Evolutionary conservation across 2,329 filamentous ascomycete species (phyloP).

Genomic region (Elsinoe perseae): DNA sequence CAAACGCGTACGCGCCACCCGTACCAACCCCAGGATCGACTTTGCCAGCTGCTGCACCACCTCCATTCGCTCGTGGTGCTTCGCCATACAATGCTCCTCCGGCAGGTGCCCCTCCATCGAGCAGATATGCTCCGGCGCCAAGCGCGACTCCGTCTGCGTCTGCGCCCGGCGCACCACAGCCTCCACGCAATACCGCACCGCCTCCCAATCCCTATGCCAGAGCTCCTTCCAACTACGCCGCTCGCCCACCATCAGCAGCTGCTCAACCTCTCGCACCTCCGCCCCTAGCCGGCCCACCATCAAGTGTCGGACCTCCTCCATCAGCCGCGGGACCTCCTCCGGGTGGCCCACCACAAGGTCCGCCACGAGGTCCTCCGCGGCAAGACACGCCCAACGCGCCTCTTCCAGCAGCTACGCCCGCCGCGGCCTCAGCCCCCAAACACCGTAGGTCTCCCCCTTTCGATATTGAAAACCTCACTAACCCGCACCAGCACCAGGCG

Average conservation of each 20-base stretch:
- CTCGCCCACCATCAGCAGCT: conserved; percentile 8
- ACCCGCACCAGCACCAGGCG: conserved; percentile 46
- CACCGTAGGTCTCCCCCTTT: conserved; percentile 51
- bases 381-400: conserved; percentile 41
- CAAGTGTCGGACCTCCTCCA: conserved; percentile 39
- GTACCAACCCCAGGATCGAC: conserved; percentile 34
- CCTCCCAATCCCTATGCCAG: conserved; percentile 39
- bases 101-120: conserved; percentile 56
- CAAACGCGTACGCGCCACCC: conserved; percentile 26
- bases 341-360: conserved; percentile 39
- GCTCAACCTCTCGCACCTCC: conserved; percentile 3
- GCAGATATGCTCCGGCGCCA: conserved; percentile 65
- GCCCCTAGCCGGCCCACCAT: conserved; percentile 12
- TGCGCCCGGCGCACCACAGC: conserved; percentile 30
- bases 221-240: conserved; percentile 16
- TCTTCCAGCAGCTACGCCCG: conserved; percentile 28
- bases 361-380: conserved; percentile 40
- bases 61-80: conserved; percentile 62
- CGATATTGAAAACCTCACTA: conserved; percentile 20
- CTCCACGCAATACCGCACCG: conserved; percentile 38
- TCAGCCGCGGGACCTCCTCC: conserved; percentile 32
- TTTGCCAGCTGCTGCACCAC: conserved; percentile 42
- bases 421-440: conserved; percentile 51
- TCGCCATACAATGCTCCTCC: conserved; percentile 85
- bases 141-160: conserved; percentile 43